Evolutionary conservation across 177 flowering plant species (phyloP).

Genomic region (Vitis hybrid): DNA sequence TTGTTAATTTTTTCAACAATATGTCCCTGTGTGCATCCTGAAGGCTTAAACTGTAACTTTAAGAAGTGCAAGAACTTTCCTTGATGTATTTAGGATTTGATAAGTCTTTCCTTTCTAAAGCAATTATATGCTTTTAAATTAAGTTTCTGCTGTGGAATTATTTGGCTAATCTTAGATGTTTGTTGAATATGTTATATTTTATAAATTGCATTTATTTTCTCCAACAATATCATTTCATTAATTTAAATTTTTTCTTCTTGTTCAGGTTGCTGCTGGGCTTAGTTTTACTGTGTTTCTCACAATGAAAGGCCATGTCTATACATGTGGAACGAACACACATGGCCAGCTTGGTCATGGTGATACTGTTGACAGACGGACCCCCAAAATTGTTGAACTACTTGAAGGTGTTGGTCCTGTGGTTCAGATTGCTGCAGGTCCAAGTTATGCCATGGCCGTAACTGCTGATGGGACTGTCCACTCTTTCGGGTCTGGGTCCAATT

Average conservation of each 20-base stretch:
- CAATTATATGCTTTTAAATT: too few relatives aligned
- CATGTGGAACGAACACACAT: slow-evolving; percentile 73
- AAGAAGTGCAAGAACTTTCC: too few relatives aligned
- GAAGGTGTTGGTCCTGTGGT: slow-evolving; percentile 56
- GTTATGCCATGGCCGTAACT: slow-evolving; percentile 69
- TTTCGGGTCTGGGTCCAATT: slow-evolving; percentile 85
- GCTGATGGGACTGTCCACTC: slow-evolving; percentile 73
- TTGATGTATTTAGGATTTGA: too few relatives aligned
- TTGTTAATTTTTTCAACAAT: too few relatives aligned
- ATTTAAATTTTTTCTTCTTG: neutral
- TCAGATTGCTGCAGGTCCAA: slow-evolving; percentile 89
- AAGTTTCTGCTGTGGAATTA: too few relatives aligned
- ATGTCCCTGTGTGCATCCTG: too few relatives aligned
- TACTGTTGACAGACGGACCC: slow-evolving; percentile 64
- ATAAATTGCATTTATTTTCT: neutral
- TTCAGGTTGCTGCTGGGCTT: slow-evolving; percentile 86
- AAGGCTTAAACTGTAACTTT: too few relatives aligned
- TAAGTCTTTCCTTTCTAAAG: too few relatives aligned
- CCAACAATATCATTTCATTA: neutral
- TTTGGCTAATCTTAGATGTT: neutral
- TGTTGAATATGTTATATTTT: neutral
- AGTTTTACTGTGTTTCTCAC: slow-evolving; percentile 83
- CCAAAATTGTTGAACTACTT: slow-evolving; percentile 57
- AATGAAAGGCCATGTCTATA: slow-evolving; percentile 71
- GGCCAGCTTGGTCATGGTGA: slow-evolving; percentile 98